Evolutionary conservation across 164 flowering plant species (phyloP).

Genomic region (Chimonanthus salicifolius): DNA sequence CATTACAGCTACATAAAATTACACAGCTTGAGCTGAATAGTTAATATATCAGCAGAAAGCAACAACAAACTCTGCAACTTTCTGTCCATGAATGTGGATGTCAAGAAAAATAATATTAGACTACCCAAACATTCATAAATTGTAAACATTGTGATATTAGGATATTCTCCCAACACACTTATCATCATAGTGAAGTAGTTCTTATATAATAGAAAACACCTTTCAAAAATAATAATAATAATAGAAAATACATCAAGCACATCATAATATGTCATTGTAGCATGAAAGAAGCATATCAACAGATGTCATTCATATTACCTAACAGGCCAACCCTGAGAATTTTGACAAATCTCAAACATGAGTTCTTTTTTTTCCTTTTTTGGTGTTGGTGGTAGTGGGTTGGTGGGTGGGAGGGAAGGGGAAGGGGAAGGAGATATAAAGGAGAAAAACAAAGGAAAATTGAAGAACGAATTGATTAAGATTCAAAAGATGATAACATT

Average conservation of each 20-base stretch:
- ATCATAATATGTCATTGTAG: neutral
- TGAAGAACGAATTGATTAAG: neutral
- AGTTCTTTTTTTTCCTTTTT: too few relatives aligned
- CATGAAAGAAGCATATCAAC: neutral
- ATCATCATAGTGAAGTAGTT: neutral
- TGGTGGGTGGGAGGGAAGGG: neutral
- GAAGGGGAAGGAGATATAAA: neutral
- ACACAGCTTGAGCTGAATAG: neutral
- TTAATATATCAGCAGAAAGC: too few relatives aligned
- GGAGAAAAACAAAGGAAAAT: neutral
- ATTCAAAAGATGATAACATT: neutral
- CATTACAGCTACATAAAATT: neutral
- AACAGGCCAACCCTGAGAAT: neutral
- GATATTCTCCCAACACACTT: neutral
- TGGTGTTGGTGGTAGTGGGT: neutral
- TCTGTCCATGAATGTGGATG: neutral
- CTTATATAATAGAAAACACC: too few relatives aligned
- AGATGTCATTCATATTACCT: neutral
- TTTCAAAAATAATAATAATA: too few relatives aligned
- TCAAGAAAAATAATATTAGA: neutral
- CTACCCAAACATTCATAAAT: neutral
- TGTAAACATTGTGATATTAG: neutral
- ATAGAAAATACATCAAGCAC: neutral
- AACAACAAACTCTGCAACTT: neutral
- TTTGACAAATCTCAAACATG: neutral